Evolutionary conservation across 495 filamentous ascomycete species (phyloP).

Genomic region (Amphirosellinia nigrospora): DNA sequence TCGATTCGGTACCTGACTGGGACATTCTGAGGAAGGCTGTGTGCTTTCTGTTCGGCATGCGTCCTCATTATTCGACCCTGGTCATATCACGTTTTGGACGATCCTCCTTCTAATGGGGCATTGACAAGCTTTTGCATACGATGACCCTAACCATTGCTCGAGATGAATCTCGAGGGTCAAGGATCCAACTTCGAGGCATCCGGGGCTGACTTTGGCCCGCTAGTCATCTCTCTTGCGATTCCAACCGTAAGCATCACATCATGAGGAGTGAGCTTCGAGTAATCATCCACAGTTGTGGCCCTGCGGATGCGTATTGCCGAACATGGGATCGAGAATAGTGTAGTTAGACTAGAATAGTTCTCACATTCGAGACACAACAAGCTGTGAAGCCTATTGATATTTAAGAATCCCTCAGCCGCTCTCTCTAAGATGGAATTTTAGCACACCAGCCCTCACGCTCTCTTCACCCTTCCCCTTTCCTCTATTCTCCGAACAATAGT

Average conservation of each 20-base stretch:
- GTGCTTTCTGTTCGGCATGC: neutral
- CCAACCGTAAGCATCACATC: constrained; percentile 24
- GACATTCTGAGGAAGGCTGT: constrained; percentile 9
- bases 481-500: constrained; percentile 8
- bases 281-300: constrained; percentile 15
- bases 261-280: constrained; percentile 25
- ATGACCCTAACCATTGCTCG: neutral
- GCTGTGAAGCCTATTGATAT: neutral
- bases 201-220: constrained; percentile 11
- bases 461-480: constrained; percentile 13
- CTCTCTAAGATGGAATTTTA: constrained; percentile 2
- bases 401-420: constrained; percentile 18
- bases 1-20: neutral
- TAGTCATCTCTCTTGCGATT: constrained; percentile 1
- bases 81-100: neutral
- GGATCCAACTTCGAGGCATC: constrained; percentile 9
- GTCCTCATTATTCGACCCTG: neutral
- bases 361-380: neutral
- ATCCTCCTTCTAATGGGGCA: neutral
- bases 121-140: constrained; percentile 2
- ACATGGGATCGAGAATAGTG: constrained; percentile 12
- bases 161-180: neutral
- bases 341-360: constrained; percentile 3
- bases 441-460: constrained; percentile 22
- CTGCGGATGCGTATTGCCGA: neutral